Evolutionary conservation across 1,139 yeast genomes (phyloP), one percentile per base, ranked within the genome.

Genomic region (Candida buenavistaensis): DNA sequence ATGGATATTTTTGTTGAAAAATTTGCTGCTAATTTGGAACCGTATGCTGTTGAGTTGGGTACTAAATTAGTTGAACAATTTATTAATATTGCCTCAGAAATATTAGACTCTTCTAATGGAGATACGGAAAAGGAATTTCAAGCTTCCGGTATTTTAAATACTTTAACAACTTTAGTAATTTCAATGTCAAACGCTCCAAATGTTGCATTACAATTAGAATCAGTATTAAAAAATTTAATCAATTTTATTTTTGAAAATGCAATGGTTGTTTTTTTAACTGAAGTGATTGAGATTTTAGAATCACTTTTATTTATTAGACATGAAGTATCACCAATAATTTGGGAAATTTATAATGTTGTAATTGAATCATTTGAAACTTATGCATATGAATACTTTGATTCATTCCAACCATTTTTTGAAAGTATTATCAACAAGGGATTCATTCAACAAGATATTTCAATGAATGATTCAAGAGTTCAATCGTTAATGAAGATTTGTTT

Each of bases 1-100:
- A 76, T 78, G 79, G 82, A 77, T 40, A 66, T 70, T 11, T 72
- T 76, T 48, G 82, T 76, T 6, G 73, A 73, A 37, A 71, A 65
- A 43, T 77, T 75, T 47, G 70, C 80, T 3, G 55, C 59, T 23
- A 72, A 74, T 48, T 63, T 77, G 41, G 80, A 74, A 47, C 82
- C 82, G 5, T 77, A 72, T 51, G 79, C 80, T 14, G 54, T 62
- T 12, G 77, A 77, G 46, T 63, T 77, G 43, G 63, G 78, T 3
- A 40, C 62, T 9, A 72, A 69, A 42, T 63, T 77, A 48, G 68
- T 64, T 10, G 67, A 67, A 22, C 80, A 76, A 46, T 76, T 76
- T 46, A 43, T 71, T 27, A 56, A 54, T 24, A 46, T 72, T 33
- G 78, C 77, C 2, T 52, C 61, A 35, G 80, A 74, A 26, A 51